phyloP scores from a whole-genome alignment of 2,329 filamentous ascomycete genomes.

The Pseudonectria buxi region DNA sequence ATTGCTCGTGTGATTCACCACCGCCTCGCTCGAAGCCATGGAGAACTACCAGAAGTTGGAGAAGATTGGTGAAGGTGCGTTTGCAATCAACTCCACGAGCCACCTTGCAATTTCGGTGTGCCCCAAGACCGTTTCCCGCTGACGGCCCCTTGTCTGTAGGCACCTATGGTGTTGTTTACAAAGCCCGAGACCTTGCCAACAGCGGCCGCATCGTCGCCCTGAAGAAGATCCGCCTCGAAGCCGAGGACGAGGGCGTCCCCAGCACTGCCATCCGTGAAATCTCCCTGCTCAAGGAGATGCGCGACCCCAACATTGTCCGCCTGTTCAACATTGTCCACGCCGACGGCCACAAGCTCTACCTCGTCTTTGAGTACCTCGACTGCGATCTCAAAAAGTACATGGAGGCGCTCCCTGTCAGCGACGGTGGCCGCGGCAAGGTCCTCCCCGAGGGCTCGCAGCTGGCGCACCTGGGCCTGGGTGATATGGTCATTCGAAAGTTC shows the following conservation, averaged over 20 bases:
- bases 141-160: slow-evolving; percentile 42
- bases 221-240: slow-evolving; percentile 93
- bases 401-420: slow-evolving; percentile 77
- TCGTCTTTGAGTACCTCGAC: slow-evolving; percentile 88
- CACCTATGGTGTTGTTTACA: slow-evolving; percentile 94
- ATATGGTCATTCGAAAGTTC: slow-evolving; percentile 84
- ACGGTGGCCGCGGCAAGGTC: slow-evolving; percentile 79
- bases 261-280: slow-evolving; percentile 93
- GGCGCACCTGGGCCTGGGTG: slow-evolving; percentile 63
- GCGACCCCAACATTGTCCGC: slow-evolving; percentile 81
- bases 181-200: slow-evolving; percentile 78
- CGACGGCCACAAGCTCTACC: slow-evolving; percentile 89
- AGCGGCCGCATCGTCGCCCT: slow-evolving; percentile 80
- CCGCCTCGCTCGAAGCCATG: slow-evolving; percentile 44
- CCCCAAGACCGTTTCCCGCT: too few species aligned
- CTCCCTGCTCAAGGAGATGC: slow-evolving; percentile 90
- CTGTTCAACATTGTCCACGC: slow-evolving; percentile 90
- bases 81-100: slow-evolving; percentile 1
- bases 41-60: slow-evolving; percentile 96
- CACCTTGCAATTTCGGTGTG: too few species aligned
- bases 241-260: slow-evolving; percentile 89
- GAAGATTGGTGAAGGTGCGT: slow-evolving; percentile 88
- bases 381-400: slow-evolving; percentile 94
- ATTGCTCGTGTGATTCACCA: slow-evolving; percentile 1
- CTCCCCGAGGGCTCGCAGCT: slow-evolving; percentile 70